Evolutionary conservation across 176 grass and related monocot genomes (phyloP), one percentile per base, ranked within the genome.

Genomic region (Cenchrus fungigraminus): DNA sequence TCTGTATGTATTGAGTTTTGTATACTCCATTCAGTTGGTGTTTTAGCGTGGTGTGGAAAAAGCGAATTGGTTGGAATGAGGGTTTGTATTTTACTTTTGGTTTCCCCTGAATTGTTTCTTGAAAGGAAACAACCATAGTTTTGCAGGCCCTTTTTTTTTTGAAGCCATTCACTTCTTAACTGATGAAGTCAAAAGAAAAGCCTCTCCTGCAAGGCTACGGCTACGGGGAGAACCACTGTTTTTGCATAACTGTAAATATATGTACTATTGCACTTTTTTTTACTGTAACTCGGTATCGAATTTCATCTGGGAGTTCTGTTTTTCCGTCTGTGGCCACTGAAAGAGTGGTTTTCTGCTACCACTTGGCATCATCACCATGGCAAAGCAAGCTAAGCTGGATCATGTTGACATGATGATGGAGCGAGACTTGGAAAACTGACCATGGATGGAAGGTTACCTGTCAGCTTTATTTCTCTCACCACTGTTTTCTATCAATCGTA

Each of bases 21-120:
- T 81, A 73, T 87, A 62, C 65, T 87, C 76, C 83, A 85, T 96
- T 93, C 68, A 71, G 58, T 82, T 89, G 67, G 57, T 49, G 73
- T 82, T 87, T 72, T 73, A 75, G 67, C 86, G 84, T 74, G 76
- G 76, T 14, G 8, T 51, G 59, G 71, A 61, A 83, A 92, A 86
- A 61, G 55, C 86, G 55, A 83, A 65, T 71, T 79, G 2, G 2
- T 79, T 79, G 76, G 10, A 81, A 55, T 56, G 63, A 84, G 76
- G 45, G 4, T 58, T 76, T 73, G 43, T 77, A 14, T 71, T 56
- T 28, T 61, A 32, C 31, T 59, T 59, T 6, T 55, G 80, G 29
- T 61, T 20, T 50, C 16, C 19, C 3, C 43, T 25, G 45, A 76
- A 16, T 76, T 65, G 45, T 87, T 76, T 50, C 56, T 29, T 49